Evolutionary conservation across 345 rosid species (phyloP).

Genomic region (Syzygium aqueum): DNA sequence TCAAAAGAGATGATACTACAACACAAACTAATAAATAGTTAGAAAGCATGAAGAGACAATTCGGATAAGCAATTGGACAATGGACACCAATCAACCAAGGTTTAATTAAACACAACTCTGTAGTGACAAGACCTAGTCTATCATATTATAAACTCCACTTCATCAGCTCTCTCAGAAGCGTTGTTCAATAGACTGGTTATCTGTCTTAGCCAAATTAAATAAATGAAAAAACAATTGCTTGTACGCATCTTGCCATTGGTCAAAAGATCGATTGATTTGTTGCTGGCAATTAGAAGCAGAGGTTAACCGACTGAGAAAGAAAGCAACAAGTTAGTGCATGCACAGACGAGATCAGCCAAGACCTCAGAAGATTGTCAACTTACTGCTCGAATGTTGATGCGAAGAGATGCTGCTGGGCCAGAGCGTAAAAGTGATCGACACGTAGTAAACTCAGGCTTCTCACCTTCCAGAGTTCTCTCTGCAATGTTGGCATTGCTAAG

Average conservation of each 20-base stretch:
- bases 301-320: background rate
- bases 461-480: constrained; percentile 51
- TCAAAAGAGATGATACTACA: too few species aligned
- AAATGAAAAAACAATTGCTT: background rate
- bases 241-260: background rate
- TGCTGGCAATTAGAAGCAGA: background rate
- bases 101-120: background rate
- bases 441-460: constrained; percentile 50
- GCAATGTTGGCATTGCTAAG: background rate
- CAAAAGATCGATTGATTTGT: background rate
- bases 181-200: background rate
- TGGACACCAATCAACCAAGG: background rate
- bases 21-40: background rate
- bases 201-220: background rate
- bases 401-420: constrained; percentile 84
- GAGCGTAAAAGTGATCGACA: constrained; percentile 62
- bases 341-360: background rate
- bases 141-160: background rate
- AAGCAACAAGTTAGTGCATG: background rate
- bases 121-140: background rate
- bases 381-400: constrained; percentile 80
- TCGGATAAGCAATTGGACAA: background rate
- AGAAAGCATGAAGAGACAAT: background rate
- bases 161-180: background rate
- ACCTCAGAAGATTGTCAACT: constrained; percentile 13